phyloP scores from a whole-genome alignment of 164 flowering plant species.

The Piper betle region DNA sequence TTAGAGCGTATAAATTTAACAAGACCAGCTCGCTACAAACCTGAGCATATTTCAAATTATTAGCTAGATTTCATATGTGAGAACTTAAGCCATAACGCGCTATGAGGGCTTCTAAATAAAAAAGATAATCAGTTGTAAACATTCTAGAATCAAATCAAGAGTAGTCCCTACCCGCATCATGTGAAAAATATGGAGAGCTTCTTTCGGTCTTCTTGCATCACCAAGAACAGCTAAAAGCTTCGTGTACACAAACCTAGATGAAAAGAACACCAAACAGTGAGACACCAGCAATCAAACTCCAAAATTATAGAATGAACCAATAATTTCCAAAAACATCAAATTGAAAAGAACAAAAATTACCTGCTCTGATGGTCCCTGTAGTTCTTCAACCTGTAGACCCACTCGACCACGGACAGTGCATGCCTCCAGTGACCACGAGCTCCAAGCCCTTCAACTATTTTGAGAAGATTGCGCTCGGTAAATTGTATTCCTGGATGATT shows the following conservation, averaged over 20 bases:
- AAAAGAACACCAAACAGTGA: neutral
- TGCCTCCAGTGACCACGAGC: constrained; percentile 51
- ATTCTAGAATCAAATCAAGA: neutral
- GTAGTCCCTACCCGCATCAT: constrained; percentile 55
- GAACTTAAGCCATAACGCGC: too few relatives aligned
- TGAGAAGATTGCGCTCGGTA: constrained; percentile 62
- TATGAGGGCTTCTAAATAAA: too few relatives aligned
- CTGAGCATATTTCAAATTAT: too few relatives aligned
- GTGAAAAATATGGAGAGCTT: constrained; percentile 68
- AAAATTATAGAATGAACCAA: neutral
- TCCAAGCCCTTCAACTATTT: constrained; percentile 61
- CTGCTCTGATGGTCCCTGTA: constrained; percentile 58
- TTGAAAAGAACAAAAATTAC: constrained; percentile 15
- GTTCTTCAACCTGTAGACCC: constrained; percentile 51
- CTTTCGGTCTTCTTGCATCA: constrained; percentile 68
- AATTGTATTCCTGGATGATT: constrained; percentile 59
- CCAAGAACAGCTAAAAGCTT: constrained; percentile 86
- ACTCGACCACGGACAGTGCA: constrained; percentile 71
- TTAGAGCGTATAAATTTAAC: neutral
- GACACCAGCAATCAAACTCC: neutral
- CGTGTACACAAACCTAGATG: constrained; percentile 79
- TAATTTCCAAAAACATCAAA: neutral
- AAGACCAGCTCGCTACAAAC: neutral
- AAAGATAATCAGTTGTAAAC: too few relatives aligned
- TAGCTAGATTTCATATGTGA: too few relatives aligned